phyloP scores from a whole-genome alignment of 1,284 basidiomycete species.

The Tylopilus sp. region DNA sequence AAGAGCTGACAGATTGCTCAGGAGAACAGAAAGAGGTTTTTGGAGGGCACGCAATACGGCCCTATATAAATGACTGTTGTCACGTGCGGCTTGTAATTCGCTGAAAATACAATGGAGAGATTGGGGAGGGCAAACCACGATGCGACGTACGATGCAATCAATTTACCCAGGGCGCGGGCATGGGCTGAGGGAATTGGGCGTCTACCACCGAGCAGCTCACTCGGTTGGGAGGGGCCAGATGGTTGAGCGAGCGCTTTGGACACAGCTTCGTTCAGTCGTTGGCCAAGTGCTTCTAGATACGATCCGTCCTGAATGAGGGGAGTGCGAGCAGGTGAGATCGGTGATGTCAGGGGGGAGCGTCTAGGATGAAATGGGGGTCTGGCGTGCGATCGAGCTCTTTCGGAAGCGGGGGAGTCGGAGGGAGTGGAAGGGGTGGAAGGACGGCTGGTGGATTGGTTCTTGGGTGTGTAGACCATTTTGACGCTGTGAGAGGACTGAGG shows the following conservation, averaged over 20 bases:
- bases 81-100: slow-evolving; percentile 60
- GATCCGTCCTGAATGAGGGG: slow-evolving; percentile 69
- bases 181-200: slow-evolving; percentile 67
- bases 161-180: slow-evolving; percentile 57
- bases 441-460: slow-evolving; percentile 62
- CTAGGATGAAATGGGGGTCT: slow-evolving; percentile 59
- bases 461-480: slow-evolving; percentile 61
- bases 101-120: slow-evolving; percentile 37
- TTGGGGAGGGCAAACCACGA: slow-evolving; percentile 5
- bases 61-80: slow-evolving; percentile 59
- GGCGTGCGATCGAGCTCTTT: slow-evolving; percentile 49
- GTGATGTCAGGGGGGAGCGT: slow-evolving; percentile 40
- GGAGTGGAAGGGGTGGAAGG: slow-evolving; percentile 58
- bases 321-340: slow-evolving; percentile 37
- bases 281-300: slow-evolving; percentile 68
- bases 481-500: slow-evolving; percentile 14
- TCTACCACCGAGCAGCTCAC: slow-evolving; percentile 57
- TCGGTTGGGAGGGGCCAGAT: slow-evolving; percentile 43
- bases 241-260: slow-evolving; percentile 69
- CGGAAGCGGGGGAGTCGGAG: slow-evolving; percentile 39
- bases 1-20: slow-evolving; percentile 63
- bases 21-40: slow-evolving; percentile 68
- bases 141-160: slow-evolving; percentile 62
- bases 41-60: slow-evolving; percentile 71
- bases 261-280: slow-evolving; percentile 77